These are phyloP conservation scores for Fragaria nilgerrensis DNA, from an alignment of 306 rosid species.

Conservation along the genomic window DNA sequence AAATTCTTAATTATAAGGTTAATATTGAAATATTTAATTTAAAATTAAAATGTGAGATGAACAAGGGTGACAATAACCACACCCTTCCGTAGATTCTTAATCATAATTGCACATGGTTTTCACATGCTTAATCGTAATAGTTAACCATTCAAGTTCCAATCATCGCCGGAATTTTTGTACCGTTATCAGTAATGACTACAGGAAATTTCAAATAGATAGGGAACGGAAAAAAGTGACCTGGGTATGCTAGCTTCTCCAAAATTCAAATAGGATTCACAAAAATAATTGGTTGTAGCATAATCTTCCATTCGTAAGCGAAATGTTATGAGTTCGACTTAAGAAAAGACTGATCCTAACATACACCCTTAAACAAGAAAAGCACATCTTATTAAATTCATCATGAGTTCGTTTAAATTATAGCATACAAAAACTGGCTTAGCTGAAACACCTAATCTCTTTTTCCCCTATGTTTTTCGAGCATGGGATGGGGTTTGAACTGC, in stretches of 20 bases:
- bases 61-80: no score
- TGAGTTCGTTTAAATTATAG: not conserved
- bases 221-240: not conserved
- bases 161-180: not conserved
- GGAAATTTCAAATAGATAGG: not conserved
- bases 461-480: slow-evolving; percentile 1
- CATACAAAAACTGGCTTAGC: slow-evolving; percentile 14
- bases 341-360: not conserved
- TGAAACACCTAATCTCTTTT: slow-evolving; percentile 14
- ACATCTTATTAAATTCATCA: slow-evolving; percentile 17
- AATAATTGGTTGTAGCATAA: no score
- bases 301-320: no score
- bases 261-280: no score
- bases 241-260: not conserved
- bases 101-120: not conserved
- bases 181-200: not conserved
- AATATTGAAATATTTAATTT: no score
- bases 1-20: no score
- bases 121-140: not conserved
- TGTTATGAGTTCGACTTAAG: no score
- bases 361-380: not conserved
- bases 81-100: not conserved
- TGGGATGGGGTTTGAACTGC: not conserved
- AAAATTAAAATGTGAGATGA: no score
- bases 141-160: not conserved